phyloP scores from a whole-genome alignment of 116 monocot species.

The Phalaenopsis hybrid region DNA sequence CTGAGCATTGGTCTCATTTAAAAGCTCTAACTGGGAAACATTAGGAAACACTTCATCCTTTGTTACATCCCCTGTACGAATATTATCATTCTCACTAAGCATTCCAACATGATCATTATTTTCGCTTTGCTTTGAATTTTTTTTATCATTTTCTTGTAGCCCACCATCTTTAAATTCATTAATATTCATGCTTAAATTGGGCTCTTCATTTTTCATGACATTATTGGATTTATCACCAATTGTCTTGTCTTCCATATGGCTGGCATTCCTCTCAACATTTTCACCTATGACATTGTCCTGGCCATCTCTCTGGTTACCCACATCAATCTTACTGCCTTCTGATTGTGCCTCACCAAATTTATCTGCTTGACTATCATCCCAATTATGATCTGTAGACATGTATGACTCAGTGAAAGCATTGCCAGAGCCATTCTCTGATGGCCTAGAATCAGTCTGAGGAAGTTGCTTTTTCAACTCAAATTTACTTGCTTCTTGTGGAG shows the following conservation, averaged over 20 bases:
- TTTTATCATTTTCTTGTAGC: conserved; percentile 12
- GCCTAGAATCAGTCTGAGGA: conserved; percentile 4
- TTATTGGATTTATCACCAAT: not conserved
- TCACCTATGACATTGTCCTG: conserved; percentile 4
- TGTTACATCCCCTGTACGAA: conserved; percentile 5
- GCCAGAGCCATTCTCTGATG: conserved; percentile 32
- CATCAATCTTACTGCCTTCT: conserved; percentile 8
- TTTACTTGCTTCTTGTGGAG: conserved; percentile 26
- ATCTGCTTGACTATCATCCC: conserved; percentile 4
- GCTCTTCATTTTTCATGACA: no score
- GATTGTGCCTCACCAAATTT: conserved; percentile 13
- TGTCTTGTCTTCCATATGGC: not conserved
- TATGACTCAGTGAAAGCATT: conserved; percentile 27
- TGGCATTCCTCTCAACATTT: not conserved
- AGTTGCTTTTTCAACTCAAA: conserved; percentile 30
- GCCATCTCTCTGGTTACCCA: not conserved
- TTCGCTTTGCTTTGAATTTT: conserved; percentile 6
- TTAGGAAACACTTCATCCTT: conserved; percentile 57
- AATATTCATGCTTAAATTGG: conserved; percentile 9
- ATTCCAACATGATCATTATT: conserved; percentile 15
- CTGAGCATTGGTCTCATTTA: conserved; percentile 66
- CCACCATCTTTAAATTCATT: not conserved
- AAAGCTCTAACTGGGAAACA: conserved; percentile 55
- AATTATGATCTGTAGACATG: no score
- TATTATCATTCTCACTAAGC: conserved; percentile 23